Base-by-base conservation (phyloP, 495 filamentous ascomycete species). In the Hypoxylon subgilvum region DNA sequence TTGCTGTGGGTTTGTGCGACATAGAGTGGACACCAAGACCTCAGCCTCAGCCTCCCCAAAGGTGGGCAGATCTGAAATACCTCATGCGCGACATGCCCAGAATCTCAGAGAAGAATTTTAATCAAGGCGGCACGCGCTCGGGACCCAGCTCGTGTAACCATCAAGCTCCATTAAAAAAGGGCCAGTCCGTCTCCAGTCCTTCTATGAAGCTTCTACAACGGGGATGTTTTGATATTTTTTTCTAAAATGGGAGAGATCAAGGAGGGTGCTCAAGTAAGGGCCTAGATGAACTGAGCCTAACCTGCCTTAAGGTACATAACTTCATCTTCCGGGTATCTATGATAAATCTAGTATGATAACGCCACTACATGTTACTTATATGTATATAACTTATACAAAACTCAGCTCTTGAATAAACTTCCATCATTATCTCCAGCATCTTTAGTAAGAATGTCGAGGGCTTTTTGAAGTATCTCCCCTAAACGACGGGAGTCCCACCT, bases 31-130 rank as follows among this genome's bases (percentile, higher is more conserved):
- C 64, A 65, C 66, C 51, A 51, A 52, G 62, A 57, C 52, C 49
- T 69, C 63, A 69, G 63, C 66, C 66, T 67, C 63, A n/a, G n/a
- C n/a, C n/a, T n/a, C n/a, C n/a, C 63, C 59, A 61, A 64, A 57
- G 60, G 67, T 69, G 61, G 67, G 64, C 61, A 52, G 61, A 64
- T 64, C 61, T 64, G 49, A 43, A 34, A 53, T 43, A n/a, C n/a
- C n/a, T n/a, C 52, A 58, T 64, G 61, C 61, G 61, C 61, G 61
- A 64, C 61, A 64, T 64, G 61, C 32, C 49, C 53, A 62, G 42
- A 68, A 68, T 65, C 56, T 57, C 41, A 28, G 52, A 55, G 45
- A 48, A 54, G 45, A 48, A 54, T 64, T 38, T 67, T 57, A 68
- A 63, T 70, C 54, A 44, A 69, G 55, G 61, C 57, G 51, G 65